Conservation (phyloP, 257 asterid species). For the Lithospermum erythrorhizon region DNA sequence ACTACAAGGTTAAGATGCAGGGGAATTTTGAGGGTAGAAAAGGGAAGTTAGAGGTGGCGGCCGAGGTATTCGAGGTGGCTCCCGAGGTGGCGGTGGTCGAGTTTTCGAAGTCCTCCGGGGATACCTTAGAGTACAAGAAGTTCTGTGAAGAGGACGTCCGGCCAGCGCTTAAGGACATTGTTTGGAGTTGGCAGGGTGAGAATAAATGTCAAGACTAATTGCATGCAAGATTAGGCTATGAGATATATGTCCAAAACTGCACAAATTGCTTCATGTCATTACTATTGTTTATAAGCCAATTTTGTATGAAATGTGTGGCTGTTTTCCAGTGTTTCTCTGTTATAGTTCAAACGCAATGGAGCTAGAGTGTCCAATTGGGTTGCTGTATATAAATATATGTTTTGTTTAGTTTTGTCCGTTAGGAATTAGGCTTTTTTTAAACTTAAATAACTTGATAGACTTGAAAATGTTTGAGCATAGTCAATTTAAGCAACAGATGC, state of each 20-base stretch:
- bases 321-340: not conserved
- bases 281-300: not conserved
- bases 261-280: not conserved
- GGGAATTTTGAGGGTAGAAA: constrained; percentile 4
- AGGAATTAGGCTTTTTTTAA: too few relatives aligned
- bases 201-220: constrained; percentile 2
- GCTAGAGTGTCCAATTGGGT: too few relatives aligned
- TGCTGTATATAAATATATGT: too few relatives aligned
- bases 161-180: constrained; percentile 9
- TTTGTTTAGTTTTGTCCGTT: too few relatives aligned
- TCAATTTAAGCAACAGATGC: too few relatives aligned
- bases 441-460: too few relatives aligned
- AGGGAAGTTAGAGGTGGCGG: constrained; percentile 4
- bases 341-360: too few relatives aligned
- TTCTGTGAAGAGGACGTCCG: constrained; percentile 11
- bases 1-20: constrained; percentile 10
- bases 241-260: not conserved
- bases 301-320: not conserved
- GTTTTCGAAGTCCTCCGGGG: constrained; percentile 9
- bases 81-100: constrained; percentile 12
- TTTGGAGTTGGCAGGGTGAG: constrained; percentile 14
- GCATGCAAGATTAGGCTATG: not conserved
- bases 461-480: too few relatives aligned
- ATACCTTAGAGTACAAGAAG: constrained; percentile 7
- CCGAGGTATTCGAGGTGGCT: constrained; percentile 12